phyloP scores from a whole-genome alignment of 2,329 filamentous ascomycete species.

The Hypoxylon sp. region DNA sequence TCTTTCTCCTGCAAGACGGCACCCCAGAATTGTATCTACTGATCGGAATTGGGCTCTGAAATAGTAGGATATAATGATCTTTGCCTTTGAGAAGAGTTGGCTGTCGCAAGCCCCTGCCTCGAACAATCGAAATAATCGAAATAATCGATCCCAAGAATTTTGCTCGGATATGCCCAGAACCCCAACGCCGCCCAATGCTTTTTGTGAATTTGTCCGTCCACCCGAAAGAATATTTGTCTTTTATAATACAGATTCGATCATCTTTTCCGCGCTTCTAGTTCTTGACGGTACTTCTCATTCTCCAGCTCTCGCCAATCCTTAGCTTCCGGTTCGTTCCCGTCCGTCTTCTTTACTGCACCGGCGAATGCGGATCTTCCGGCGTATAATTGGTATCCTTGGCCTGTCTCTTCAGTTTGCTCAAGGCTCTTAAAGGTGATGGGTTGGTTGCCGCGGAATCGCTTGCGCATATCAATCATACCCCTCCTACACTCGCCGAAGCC shows the following conservation, averaged over 20 bases:
- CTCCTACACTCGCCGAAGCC: constrained; percentile 96
- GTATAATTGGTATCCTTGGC: constrained; percentile 79
- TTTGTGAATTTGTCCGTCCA: constrained; percentile 18
- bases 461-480: constrained; percentile 98
- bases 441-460: constrained; percentile 95
- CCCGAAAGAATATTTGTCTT: neutral
- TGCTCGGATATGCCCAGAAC: constrained; percentile 32
- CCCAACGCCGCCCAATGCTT: constrained; percentile 53
- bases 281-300: constrained; percentile 71
- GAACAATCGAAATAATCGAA: constrained; percentile 22
- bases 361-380: constrained; percentile 81
- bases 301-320: constrained; percentile 76
- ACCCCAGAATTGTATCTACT: neutral
- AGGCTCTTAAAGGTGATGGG: constrained; percentile 78
- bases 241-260: constrained; percentile 37
- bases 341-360: constrained; percentile 74
- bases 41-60: neutral
- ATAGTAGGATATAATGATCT: constrained; percentile 10
- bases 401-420: constrained; percentile 72
- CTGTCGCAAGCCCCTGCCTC: constrained; percentile 13
- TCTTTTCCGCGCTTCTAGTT: constrained; percentile 53
- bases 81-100: constrained; percentile 24
- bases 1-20: neutral
- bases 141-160: constrained; percentile 23
- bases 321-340: constrained; percentile 75